A percentile compares a stretch with the other conserved stretches of the same genome.
Evolutionary conservation across 805 yeast genomes (phyloP).

Genomic region (Komagataella kurtzmanii): DNA sequence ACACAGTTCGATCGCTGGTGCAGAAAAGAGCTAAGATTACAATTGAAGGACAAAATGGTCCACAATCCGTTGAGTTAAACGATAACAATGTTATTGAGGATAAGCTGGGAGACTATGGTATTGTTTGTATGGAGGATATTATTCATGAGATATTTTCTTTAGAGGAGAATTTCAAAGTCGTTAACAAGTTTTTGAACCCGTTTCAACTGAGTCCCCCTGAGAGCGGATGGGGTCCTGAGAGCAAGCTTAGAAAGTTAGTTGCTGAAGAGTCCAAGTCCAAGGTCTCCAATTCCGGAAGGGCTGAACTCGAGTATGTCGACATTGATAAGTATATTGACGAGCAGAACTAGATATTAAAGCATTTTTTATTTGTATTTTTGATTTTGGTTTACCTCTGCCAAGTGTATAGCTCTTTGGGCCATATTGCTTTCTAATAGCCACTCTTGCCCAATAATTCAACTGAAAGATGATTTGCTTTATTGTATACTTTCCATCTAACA

Average conservation of each 20-base stretch:
- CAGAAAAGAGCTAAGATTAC: conserved; percentile 63
- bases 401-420: no score
- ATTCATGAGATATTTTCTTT: conserved; percentile 54
- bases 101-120: conserved; percentile 50
- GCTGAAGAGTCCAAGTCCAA: conserved; percentile 30
- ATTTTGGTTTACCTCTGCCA: background rate
- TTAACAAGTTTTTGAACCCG: conserved; percentile 53
- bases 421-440: no score
- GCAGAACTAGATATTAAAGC: conserved; percentile 31
- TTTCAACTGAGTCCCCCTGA: conserved; percentile 59
- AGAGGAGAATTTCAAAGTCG: conserved; percentile 51
- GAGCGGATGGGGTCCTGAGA: conserved; percentile 62
- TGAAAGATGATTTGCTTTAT: background rate
- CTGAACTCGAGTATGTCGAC: conserved; percentile 58
- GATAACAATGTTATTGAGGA: conserved; percentile 71
- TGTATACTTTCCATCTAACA: background rate
- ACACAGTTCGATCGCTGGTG: conserved; percentile 56
- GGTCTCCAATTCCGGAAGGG: conserved; percentile 47
- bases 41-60: conserved; percentile 14
- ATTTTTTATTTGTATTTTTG: background rate
- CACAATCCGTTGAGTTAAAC: conserved; percentile 38
- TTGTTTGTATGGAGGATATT: conserved; percentile 71
- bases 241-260: conserved; percentile 48
- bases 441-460: background rate
- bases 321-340: conserved; percentile 56